Evolutionary conservation across 1,139 yeast species (phyloP).

Genomic region (Debaryomycetaceae sp.): DNA sequence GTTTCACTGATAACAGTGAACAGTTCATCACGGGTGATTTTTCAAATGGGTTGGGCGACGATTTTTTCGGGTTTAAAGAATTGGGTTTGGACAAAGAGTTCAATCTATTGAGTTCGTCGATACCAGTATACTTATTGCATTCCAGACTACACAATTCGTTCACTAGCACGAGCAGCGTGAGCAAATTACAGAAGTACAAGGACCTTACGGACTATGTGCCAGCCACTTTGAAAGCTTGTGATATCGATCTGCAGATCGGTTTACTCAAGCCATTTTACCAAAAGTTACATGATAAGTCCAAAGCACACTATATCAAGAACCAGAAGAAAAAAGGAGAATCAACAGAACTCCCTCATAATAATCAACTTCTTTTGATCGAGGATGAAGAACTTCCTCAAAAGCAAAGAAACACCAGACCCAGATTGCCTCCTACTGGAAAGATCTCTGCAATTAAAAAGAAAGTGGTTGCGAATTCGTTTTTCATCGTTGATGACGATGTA

Average conservation of each 20-base stretch:
- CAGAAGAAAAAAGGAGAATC: constrained; percentile 54
- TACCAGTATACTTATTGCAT: constrained; percentile 86
- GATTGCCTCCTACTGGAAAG: constrained; percentile 92
- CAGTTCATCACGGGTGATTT: constrained; percentile 94
- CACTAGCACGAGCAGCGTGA: constrained; percentile 36
- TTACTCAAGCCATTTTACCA: constrained; percentile 57
- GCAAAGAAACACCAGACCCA: constrained; percentile 75
- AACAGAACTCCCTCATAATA: constrained; percentile 41
- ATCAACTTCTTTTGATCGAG: constrained; percentile 52
- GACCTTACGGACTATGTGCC: constrained; percentile 56
- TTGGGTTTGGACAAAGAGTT: constrained; percentile 91
- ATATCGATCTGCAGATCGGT: constrained; percentile 53
- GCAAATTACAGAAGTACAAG: constrained; percentile 54
- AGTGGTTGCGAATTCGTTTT: constrained; percentile 49
- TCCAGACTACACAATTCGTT: constrained; percentile 63
- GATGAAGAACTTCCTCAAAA: constrained; percentile 82
- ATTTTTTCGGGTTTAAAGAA: constrained; percentile 94
- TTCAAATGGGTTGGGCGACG: constrained; percentile 88
- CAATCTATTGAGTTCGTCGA: constrained; percentile 78
- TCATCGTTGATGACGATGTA: constrained; percentile 25
- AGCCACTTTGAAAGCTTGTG: constrained; percentile 46
- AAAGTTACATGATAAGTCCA: constrained; percentile 51
- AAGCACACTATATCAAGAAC: constrained; percentile 41
- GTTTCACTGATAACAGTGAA: constrained; percentile 86
- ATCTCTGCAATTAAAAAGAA: constrained; percentile 69